Percentiles rank a stretch among this genome's conserved stretches.
phyloP scores from a whole-genome alignment of 1,139 yeast genomes.

The Pneumocystis sp. region DNA sequence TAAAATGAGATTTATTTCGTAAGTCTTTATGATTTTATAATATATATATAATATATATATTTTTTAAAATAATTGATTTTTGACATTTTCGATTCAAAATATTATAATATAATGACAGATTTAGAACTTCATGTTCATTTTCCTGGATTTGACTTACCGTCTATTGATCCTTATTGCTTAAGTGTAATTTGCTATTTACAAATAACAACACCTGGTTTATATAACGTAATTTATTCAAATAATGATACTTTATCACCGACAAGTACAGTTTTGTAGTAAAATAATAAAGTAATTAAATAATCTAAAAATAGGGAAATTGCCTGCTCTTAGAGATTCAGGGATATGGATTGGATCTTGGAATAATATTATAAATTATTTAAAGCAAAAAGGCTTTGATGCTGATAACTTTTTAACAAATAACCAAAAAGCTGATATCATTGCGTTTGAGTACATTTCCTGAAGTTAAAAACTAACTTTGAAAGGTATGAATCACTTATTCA shows the following conservation, averaged over 20 bases:
- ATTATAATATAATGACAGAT: neutral
- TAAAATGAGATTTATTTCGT: neutral
- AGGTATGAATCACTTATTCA: neutral
- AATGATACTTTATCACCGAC: neutral
- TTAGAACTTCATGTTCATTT: slow-evolving; percentile 2
- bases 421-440: neutral
- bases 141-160: slow-evolving; percentile 4
- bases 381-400: slow-evolving; percentile 5
- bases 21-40: neutral
- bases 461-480: neutral
- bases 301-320: slow-evolving; percentile 2
- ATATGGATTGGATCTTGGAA: slow-evolving; percentile 3
- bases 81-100: too few relatives aligned
- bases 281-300: neutral
- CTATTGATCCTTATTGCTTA: slow-evolving; percentile 5
- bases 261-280: neutral
- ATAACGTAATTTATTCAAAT: neutral
- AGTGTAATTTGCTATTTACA: slow-evolving; percentile 2
- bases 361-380: slow-evolving; percentile 1
- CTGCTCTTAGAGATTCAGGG: slow-evolving; percentile 4
- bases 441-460: neutral
- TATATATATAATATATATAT: neutral
- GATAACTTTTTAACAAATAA: neutral
- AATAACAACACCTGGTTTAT: slow-evolving; percentile 1
- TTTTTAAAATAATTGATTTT: neutral